phyloP scores from a whole-genome alignment of 805 yeast genomes.

The Ogataea minuta region DNA sequence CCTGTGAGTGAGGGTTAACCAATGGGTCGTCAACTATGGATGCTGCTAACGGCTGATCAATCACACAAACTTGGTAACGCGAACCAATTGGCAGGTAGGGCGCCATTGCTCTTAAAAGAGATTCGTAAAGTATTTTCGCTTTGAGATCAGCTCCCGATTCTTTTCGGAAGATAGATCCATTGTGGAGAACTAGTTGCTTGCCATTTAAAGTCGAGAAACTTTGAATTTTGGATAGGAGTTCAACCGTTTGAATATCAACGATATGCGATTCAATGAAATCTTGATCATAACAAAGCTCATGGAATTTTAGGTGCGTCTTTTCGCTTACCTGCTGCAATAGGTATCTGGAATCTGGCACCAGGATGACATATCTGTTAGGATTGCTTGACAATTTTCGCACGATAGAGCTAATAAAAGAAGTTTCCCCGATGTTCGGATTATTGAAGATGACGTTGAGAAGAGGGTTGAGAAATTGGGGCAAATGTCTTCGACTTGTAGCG shows the following conservation, averaged over 20 bases:
- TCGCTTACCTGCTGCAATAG: constrained; percentile 41
- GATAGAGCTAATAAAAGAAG: constrained; percentile 44
- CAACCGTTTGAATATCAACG: constrained; percentile 27
- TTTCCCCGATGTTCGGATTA: constrained; percentile 51
- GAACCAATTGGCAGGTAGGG: constrained; percentile 59
- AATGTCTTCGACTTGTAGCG: constrained; percentile 28
- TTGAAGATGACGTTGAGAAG: constrained; percentile 64
- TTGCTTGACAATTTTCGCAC: constrained; percentile 40
- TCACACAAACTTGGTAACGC: constrained; percentile 52
- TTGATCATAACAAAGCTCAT: constrained; percentile 54
- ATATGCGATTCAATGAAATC: constrained; percentile 67
- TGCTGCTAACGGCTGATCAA: constrained; percentile 55
- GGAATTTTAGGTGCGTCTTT: constrained; percentile 30
- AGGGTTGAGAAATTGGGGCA: constrained; percentile 58
- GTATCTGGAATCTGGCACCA: constrained; percentile 61
- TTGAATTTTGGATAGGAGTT: constrained; percentile 28
- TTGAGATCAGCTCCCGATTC: constrained; percentile 52
- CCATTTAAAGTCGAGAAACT: constrained; percentile 53
- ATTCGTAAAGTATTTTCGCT: constrained; percentile 43
- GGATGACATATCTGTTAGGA: constrained; percentile 52
- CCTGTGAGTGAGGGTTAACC: too few relatives aligned
- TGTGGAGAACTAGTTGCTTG: constrained; percentile 53
- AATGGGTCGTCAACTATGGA: constrained; percentile 27
- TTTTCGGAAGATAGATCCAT: constrained; percentile 50
- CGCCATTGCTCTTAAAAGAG: constrained; percentile 53